Conservation (phyloP, 352 stramenopile genomes). For the Pythium oligandrum region DNA sequence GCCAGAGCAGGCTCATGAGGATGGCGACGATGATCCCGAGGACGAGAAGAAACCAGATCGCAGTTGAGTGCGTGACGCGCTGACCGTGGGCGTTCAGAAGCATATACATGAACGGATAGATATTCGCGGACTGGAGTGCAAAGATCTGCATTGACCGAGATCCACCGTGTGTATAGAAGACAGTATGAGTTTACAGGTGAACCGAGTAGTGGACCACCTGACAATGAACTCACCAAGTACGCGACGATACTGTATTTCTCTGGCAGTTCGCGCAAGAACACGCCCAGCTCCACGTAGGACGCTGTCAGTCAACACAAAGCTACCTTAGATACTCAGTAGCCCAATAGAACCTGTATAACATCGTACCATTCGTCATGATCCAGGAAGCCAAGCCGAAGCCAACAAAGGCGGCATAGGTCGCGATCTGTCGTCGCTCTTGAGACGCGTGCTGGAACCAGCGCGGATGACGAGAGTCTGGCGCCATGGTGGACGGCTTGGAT, state of each 20-base stretch:
- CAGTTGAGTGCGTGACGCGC: constrained; percentile 27
- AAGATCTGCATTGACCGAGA: constrained; percentile 30
- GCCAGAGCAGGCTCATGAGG: constrained; percentile 58
- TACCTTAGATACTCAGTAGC: neutral
- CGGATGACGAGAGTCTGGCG: neutral
- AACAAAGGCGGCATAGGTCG: constrained; percentile 48
- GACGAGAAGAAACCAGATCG: constrained; percentile 54
- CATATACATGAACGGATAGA: constrained; percentile 74
- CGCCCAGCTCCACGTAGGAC: constrained; percentile 53
- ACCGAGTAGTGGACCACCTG: neutral
- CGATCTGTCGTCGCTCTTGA: neutral
- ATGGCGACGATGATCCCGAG: constrained; percentile 41
- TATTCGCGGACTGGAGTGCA: constrained; percentile 60
- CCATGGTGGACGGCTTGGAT: neutral
- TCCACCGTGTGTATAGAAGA: neutral
- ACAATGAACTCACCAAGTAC: constrained; percentile 37
- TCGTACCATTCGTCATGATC: constrained; percentile 60
- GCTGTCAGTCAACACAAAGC: constrained; percentile 10
- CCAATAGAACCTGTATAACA: neutral
- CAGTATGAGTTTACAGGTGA: neutral
- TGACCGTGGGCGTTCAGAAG: constrained; percentile 40
- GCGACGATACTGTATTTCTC: constrained; percentile 67
- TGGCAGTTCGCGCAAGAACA: constrained; percentile 49
- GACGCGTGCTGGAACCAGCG: neutral
- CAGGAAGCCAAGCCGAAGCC: constrained; percentile 54